These are phyloP conservation scores for Coemansia sp. DNA, from an alignment of 192 early-diverging fungal genomes.

Conservation along the genomic window DNA sequence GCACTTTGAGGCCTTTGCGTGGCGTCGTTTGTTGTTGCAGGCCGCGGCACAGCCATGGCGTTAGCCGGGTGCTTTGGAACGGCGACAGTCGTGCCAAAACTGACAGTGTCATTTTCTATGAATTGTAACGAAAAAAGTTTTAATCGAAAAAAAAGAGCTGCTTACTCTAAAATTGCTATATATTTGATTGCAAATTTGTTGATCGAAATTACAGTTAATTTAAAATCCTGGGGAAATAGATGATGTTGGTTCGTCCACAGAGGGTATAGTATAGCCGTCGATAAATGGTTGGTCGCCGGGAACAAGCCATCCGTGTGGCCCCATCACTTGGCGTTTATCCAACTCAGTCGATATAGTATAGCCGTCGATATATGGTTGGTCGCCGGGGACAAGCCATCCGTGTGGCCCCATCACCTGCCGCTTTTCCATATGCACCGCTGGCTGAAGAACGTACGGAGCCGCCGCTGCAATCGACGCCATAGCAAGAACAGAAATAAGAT, in stretches of 20 bases:
- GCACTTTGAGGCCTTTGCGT: constrained; percentile 37
- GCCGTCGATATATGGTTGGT: neutral
- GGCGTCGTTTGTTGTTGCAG: no score
- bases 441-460: neutral
- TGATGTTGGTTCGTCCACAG: neutral
- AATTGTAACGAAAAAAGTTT: no score
- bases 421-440: neutral
- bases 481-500: constrained; percentile 5
- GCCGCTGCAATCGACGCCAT: constrained; percentile 3
- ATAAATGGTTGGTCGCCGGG: neutral
- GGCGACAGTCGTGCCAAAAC: no score
- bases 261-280: neutral
- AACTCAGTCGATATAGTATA: neutral
- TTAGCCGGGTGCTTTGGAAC: no score
- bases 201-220: no score
- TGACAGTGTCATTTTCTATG: no score
- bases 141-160: no score
- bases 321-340: neutral
- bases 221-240: neutral
- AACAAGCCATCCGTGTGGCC: neutral
- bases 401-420: neutral
- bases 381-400: neutral
- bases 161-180: no score
- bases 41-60: no score
- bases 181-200: no score